Evolutionary conservation across 2,329 filamentous ascomycete genomes (phyloP), one percentile per base, ranked within the genome.

Genomic region (Pyrenophora tritici-repentis): DNA sequence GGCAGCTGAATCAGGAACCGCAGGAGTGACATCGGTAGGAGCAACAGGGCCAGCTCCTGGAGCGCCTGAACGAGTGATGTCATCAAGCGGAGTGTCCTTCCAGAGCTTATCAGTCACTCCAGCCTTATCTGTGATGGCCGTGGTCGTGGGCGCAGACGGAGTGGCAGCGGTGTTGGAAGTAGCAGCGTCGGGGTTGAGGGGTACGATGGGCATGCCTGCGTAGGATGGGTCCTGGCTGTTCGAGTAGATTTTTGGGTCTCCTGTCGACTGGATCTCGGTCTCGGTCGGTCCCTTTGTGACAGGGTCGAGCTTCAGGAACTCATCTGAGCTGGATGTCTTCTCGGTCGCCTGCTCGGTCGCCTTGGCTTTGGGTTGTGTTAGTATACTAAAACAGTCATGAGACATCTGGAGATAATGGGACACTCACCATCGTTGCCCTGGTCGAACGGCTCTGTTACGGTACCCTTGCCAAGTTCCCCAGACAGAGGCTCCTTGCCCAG

Each of bases 361-460:
- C 31, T 53, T 58, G 32, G 48, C 53, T 55, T 34, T 24, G 18
- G 6, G 13, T 24, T 24, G 12, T 41, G 32, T 53, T 18, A 50
- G 53, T 36, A 32, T 4, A 20, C 13, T 26, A 26, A 10, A 17
- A 6, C 13, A 10, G 7, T n/a, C 9, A 50, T 17, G 16, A 12
- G 2, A 20, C 9, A 12, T 16, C 4, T 32, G 18, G 17, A 4
- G 17, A 33, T 14, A 33, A 31, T 6, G n/a, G 10, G 20, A 12
- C 3, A 34, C 48, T 50, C 20, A 56, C 53, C 32, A 29, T 49
- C 46, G 16, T 94, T 94, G 42, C 90, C 90, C 51, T 85, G 84
- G 68, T 95, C 90, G 63, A 86, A 95, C 0, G 90, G 90, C 70
- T 93, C 87, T 8, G 83, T 84, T 34, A 79, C 80, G 16, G 81